Percentiles rank a stretch among this genome's conserved stretches.
Evolutionary conservation across 345 rosid genomes (phyloP).

Genomic region (Salix purpurea): DNA sequence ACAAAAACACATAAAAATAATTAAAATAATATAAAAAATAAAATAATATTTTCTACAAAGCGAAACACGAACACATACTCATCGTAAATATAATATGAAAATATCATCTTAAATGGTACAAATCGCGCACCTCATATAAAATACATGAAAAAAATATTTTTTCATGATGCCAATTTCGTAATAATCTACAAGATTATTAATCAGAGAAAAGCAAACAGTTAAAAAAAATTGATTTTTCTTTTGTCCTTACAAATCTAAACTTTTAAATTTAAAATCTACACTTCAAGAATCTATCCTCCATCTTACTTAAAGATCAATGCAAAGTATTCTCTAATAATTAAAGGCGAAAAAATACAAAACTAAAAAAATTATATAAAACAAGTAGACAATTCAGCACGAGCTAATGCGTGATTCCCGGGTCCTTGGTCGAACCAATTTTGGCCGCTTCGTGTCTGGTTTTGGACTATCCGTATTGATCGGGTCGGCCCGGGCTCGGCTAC

Average conservation of each 20-base stretch:
- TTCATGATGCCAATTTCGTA: too few relatives aligned
- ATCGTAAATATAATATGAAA: too few relatives aligned
- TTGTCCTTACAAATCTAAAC: too few relatives aligned
- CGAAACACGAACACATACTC: too few relatives aligned
- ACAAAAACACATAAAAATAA: too few relatives aligned
- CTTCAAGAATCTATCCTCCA: too few relatives aligned
- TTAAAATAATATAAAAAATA: too few relatives aligned
- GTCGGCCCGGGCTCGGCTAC: constrained; percentile 21
- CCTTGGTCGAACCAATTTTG: constrained; percentile 12
- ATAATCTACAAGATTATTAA: too few relatives aligned
- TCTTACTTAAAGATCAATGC: background rate
- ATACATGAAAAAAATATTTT: background rate
- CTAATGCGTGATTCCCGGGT: constrained; percentile 13
- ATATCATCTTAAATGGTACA: background rate
- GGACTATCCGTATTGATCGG: background rate
- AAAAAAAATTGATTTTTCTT: too few relatives aligned
- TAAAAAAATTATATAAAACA: background rate
- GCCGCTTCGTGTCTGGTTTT: background rate
- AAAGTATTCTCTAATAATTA: background rate
- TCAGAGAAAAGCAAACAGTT: too few relatives aligned
- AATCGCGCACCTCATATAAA: background rate
- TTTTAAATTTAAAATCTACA: too few relatives aligned
- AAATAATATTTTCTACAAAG: too few relatives aligned
- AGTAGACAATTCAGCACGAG: background rate
- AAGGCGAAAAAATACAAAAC: background rate